Conservation (phyloP, 805 yeast genomes). For the Saturnispora bothae region DNA sequence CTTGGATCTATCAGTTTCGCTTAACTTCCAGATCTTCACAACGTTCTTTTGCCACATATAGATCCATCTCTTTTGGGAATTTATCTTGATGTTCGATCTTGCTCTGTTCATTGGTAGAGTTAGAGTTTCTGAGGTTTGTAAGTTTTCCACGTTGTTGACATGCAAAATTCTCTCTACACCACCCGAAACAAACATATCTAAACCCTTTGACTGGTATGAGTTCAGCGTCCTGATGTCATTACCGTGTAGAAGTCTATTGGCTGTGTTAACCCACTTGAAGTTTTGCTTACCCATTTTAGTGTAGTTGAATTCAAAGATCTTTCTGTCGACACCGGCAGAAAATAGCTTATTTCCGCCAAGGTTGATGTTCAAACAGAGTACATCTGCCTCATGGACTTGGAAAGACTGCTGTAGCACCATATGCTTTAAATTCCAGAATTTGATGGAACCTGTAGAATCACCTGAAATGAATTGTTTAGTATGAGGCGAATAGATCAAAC, state of each 20-base stretch:
- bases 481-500: slow-evolving; percentile 52
- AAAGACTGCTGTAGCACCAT: slow-evolving; percentile 74
- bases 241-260: slow-evolving; percentile 73
- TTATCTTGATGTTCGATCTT: slow-evolving; percentile 26
- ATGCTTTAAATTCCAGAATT: slow-evolving; percentile 81
- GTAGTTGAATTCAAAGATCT: slow-evolving; percentile 61
- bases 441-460: slow-evolving; percentile 90
- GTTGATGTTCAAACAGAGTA: slow-evolving; percentile 59
- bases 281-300: slow-evolving; percentile 29
- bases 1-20: slow-evolving; percentile 28
- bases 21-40: slow-evolving; percentile 69
- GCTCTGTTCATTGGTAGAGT: slow-evolving; percentile 46
- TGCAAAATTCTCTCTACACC: slow-evolving; percentile 71
- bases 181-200: slow-evolving; percentile 65
- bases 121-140: slow-evolving; percentile 60
- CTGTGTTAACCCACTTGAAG: slow-evolving; percentile 64
- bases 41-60: slow-evolving; percentile 75
- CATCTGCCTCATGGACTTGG: slow-evolving; percentile 84
- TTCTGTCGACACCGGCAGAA: slow-evolving; percentile 90
- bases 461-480: slow-evolving; percentile 81
- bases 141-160: slow-evolving; percentile 53
- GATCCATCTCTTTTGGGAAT: slow-evolving; percentile 39
- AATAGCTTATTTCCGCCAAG: slow-evolving; percentile 53
- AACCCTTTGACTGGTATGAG: slow-evolving; percentile 55
- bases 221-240: slow-evolving; percentile 76